A percentile compares a stretch with the other conserved stretches of the same genome.
phyloP scores from a whole-genome alignment of 1,284 basidiomycete genomes.

The Mycosarcoma maydis region DNA sequence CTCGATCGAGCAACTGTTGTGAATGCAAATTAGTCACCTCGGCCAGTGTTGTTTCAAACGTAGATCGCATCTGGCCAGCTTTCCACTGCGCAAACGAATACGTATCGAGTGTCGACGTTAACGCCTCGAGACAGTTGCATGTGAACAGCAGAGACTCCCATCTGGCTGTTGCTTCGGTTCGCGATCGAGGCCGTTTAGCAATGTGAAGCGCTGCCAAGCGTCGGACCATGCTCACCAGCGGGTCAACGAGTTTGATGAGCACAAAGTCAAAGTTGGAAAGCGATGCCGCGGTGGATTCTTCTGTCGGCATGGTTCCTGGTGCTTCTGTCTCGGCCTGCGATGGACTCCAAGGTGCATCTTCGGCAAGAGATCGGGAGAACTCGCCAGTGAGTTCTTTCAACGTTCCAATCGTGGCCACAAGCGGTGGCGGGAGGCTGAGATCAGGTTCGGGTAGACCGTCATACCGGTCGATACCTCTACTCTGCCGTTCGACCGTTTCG shows the following conservation, averaged over 20 bases:
- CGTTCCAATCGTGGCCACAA: constrained; percentile 36
- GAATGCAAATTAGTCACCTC: constrained; percentile 11
- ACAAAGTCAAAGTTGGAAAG: constrained; percentile 43
- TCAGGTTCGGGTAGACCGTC: constrained; percentile 29
- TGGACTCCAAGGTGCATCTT: not conserved
- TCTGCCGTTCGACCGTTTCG: constrained; percentile 52
- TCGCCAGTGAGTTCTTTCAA: constrained; percentile 56
- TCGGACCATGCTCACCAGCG: constrained; percentile 38
- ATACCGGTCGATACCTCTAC: constrained; percentile 41
- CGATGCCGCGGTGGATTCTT: not conserved
- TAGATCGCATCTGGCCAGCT: not conserved
- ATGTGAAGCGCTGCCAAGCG: constrained; percentile 28
- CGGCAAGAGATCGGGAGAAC: constrained; percentile 41
- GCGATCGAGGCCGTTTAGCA: constrained; percentile 11
- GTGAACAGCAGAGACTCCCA: constrained; percentile 49
- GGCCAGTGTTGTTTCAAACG: constrained; percentile 1
- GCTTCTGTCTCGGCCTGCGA: not conserved
- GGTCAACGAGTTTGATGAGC: constrained; percentile 44
- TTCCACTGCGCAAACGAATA: constrained; percentile 29
- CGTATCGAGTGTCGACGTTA: constrained; percentile 15
- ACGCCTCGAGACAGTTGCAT: constrained; percentile 45
- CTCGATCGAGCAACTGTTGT: constrained; percentile 15
- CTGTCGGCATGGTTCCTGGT: not conserved
- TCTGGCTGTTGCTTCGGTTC: constrained; percentile 9
- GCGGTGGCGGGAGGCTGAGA: constrained; percentile 38